These are phyloP conservation scores for Ilyonectria destructans DNA, from an alignment of 2,329 filamentous ascomycete genomes.

Conservation along the genomic window DNA sequence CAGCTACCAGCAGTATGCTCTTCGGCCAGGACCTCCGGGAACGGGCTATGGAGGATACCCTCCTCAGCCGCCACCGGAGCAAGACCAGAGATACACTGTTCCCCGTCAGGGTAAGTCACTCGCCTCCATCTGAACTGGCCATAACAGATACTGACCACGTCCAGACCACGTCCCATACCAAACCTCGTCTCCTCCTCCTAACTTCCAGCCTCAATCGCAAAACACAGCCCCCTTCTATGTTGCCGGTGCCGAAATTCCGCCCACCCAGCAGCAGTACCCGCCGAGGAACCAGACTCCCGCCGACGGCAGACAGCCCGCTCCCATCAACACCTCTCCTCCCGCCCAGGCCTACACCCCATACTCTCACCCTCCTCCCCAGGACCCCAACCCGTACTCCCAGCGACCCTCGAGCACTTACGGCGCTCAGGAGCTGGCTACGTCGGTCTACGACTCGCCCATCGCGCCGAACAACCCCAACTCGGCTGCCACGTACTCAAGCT, in stretches of 20 bases:
- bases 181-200: slow-evolving; percentile 67
- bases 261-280: slow-evolving; percentile 65
- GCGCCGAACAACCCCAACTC: slow-evolving; percentile 66
- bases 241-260: slow-evolving; percentile 70
- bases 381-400: slow-evolving; percentile 59
- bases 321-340: slow-evolving; percentile 69
- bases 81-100: slow-evolving; percentile 80
- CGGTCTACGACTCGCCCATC: slow-evolving; percentile 83
- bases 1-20: slow-evolving; percentile 79
- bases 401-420: slow-evolving; percentile 80
- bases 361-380: slow-evolving; percentile 53
- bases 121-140: neutral
- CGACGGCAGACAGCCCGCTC: slow-evolving; percentile 65
- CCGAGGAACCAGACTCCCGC: slow-evolving; percentile 68
- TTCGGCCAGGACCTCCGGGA: slow-evolving; percentile 66
- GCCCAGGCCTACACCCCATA: slow-evolving; percentile 64
- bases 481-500: slow-evolving; percentile 62
- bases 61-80: slow-evolving; percentile 61
- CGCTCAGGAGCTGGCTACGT: slow-evolving; percentile 84
- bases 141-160: slow-evolving; percentile 35
- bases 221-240: slow-evolving; percentile 77
- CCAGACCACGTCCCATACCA: slow-evolving; percentile 65
- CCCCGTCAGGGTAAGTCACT: slow-evolving; percentile 64
- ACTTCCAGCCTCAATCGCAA: slow-evolving; percentile 68
- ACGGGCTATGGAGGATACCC: slow-evolving; percentile 65